Evolutionary conservation across 352 stramenopile genomes (phyloP).

Genomic region (Aphanomyces cochlioides): DNA sequence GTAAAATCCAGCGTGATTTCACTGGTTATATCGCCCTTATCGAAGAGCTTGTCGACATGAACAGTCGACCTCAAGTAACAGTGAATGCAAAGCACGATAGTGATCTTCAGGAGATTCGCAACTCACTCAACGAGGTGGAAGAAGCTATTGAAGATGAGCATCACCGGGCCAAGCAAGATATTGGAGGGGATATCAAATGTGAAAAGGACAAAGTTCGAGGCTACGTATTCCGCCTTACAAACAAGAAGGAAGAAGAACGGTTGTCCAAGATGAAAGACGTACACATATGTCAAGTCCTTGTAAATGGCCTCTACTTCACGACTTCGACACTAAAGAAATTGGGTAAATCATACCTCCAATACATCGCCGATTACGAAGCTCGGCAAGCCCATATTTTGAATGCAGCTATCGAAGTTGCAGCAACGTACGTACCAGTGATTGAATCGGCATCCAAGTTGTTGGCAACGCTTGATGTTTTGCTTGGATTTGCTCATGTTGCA

Average conservation of each 20-base stretch:
- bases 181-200: slow-evolving; percentile 85
- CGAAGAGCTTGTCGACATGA: slow-evolving; percentile 79
- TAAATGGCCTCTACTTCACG: slow-evolving; percentile 98
- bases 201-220: slow-evolving; percentile 89
- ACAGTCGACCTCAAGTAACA: slow-evolving; percentile 70
- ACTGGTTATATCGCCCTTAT: slow-evolving; percentile 64
- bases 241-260: slow-evolving; percentile 91
- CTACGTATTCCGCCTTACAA: slow-evolving; percentile 91
- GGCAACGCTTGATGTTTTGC: slow-evolving; percentile 93
- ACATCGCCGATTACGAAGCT: slow-evolving; percentile 89
- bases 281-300: slow-evolving; percentile 93
- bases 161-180: slow-evolving; percentile 49
- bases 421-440: slow-evolving; percentile 95
- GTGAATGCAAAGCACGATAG: slow-evolving; percentile 82
- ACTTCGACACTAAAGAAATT: slow-evolving; percentile 88
- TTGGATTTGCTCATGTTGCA: slow-evolving; percentile 92
- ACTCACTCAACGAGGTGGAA: slow-evolving; percentile 70
- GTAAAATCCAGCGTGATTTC: slow-evolving; percentile 63
- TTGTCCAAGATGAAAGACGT: slow-evolving; percentile 86
- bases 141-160: slow-evolving; percentile 82
- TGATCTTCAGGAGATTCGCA: slow-evolving; percentile 67
- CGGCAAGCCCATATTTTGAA: slow-evolving; percentile 87
- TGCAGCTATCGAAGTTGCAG: slow-evolving; percentile 92
- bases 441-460: slow-evolving; percentile 86
- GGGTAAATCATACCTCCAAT: slow-evolving; percentile 74